Percentiles rank a stretch among this genome's conserved stretches.
phyloP scores from a whole-genome alignment of 805 yeast species.

The Yarrowia sp. region DNA sequence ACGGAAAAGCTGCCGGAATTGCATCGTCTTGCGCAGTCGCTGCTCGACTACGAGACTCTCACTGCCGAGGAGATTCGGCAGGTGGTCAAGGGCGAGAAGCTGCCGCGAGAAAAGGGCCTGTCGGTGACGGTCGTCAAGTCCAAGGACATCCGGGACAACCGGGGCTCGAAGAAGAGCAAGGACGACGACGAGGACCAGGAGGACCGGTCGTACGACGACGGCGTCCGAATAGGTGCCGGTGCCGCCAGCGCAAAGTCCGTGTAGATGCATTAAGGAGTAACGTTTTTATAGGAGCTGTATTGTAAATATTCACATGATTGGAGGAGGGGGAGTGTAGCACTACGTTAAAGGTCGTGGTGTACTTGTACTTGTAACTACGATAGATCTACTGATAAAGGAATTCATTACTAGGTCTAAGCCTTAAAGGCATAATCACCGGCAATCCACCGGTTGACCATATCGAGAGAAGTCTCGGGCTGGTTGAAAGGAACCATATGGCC shows the following conservation, averaged over 20 bases:
- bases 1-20: conserved; percentile 63
- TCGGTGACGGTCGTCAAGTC: conserved; percentile 71
- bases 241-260: conserved; percentile 12
- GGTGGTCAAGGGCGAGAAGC: conserved; percentile 73
- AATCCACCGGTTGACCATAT: conserved; percentile 84
- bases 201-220: conserved; percentile 9
- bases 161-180: conserved; percentile 27
- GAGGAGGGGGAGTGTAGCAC: too few species aligned
- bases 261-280: not conserved
- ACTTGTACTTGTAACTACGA: too few species aligned
- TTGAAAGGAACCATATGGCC: conserved; percentile 98
- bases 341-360: too few species aligned
- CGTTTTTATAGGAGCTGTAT: conserved; percentile 16
- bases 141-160: conserved; percentile 36
- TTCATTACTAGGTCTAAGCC: too few species aligned
- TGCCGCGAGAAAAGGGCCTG: conserved; percentile 63
- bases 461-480: conserved; percentile 74
- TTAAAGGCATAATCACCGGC: conserved; percentile 36
- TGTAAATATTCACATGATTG: conserved; percentile 1
- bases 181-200: conserved; percentile 20
- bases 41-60: conserved; percentile 91
- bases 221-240: conserved; percentile 14
- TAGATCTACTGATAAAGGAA: too few species aligned
- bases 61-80: conserved; percentile 86
- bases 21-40: conserved; percentile 84